Base-by-base conservation (phyloP, 495 filamentous ascomycete genomes). In the Pyrenula aspistea region DNA sequence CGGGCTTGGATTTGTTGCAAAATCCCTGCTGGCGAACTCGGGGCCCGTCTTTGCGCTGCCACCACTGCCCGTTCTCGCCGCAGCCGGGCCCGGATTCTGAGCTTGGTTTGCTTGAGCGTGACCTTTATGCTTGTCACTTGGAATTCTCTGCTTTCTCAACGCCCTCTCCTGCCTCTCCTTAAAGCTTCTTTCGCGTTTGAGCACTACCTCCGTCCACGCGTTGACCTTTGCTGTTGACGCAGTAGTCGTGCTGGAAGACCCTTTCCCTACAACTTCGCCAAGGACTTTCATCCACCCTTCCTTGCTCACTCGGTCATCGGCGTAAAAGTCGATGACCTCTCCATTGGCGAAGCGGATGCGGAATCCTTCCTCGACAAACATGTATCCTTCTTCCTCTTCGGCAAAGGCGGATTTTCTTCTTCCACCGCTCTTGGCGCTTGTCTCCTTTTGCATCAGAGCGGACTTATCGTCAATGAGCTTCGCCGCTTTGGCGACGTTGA, bases 291-390 rank as follows among this genome's bases (percentile, higher is more conserved):
- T 92, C 93, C 93, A 98, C 54, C 82, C 88, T 12, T 94, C 87
- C 68, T 98, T 98, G 61, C 89, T 85, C 53, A 77, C 80, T 1
- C 82, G 75, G 36, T 80, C 89, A 68, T 98, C 93, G 60, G 93
- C 94, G 61, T 98, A 98, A 71, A 98, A 98, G 68, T 98, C 93
- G 60, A 98, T 98, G 48, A 92, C 83, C 71, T 98, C 93, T 53
- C 93, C 93, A 65, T 98, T 98, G 58, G 86, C 91, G 70, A 98
- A 98, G 55, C 91, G 89, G 67, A 98, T 92, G 31, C 93, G 88
- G 82, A 98, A 98, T 12, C 94, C 93, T 67, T 97, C 94, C 70
- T 98, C 93, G 22, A 98, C 93, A 62, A 97, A 97, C 90, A 96
- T 95, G 73, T 97, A 98, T 52, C 94, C 93, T 63, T 98, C 93